Conservation (phyloP, 2,329 filamentous ascomycete genomes). For the Penicillium sp. region DNA sequence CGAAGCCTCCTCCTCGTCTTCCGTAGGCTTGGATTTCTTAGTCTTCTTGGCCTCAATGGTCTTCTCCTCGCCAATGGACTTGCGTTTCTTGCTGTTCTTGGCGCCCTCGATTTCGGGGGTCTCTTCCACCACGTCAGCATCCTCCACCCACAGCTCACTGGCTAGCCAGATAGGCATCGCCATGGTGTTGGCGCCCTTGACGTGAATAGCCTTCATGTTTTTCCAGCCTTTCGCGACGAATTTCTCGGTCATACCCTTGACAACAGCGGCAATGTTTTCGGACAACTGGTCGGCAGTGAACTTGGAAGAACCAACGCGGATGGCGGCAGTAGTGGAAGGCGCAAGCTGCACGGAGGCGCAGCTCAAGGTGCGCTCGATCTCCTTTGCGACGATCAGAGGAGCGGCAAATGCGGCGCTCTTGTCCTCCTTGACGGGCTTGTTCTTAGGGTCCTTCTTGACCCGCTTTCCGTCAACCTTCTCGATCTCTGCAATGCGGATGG, state of each 20-base stretch:
- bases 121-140: constrained; percentile 66
- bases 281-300: constrained; percentile 74
- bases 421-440: constrained; percentile 45
- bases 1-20: constrained; percentile 39
- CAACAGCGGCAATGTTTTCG: constrained; percentile 76
- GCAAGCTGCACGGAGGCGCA: constrained; percentile 79
- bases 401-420: constrained; percentile 52
- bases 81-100: constrained; percentile 58
- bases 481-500: constrained; percentile 68
- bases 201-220: constrained; percentile 78
- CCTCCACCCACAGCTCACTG: constrained; percentile 84
- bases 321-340: constrained; percentile 73
- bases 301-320: constrained; percentile 74
- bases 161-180: constrained; percentile 94
- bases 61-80: constrained; percentile 36
- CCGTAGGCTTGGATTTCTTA: constrained; percentile 41
- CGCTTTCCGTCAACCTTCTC: constrained; percentile 61
- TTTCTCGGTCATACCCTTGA: constrained; percentile 68
- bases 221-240: constrained; percentile 84
- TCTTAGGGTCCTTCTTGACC: constrained; percentile 57
- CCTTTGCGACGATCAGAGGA: constrained; percentile 68
- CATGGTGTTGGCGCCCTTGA: constrained; percentile 87
- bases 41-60: constrained; percentile 37
- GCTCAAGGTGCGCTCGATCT: constrained; percentile 74
- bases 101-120: constrained; percentile 35